phyloP scores from a whole-genome alignment of 2,329 filamentous ascomycete genomes.

The Ophiostoma ulmi region DNA sequence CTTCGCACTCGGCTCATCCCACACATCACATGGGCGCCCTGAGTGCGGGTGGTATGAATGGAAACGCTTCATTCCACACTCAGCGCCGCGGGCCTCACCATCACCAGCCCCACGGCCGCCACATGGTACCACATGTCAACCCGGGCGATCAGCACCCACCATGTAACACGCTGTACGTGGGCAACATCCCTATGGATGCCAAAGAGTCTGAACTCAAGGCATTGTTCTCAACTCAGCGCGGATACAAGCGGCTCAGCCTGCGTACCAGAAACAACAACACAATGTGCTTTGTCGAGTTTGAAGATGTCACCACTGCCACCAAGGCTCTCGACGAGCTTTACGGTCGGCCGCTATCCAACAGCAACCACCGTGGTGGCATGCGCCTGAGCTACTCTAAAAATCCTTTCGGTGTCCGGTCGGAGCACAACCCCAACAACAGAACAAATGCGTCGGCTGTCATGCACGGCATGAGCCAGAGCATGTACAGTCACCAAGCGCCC shows the following conservation, averaged over 20 bases:
- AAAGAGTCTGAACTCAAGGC: constrained; percentile 93
- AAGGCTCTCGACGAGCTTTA: constrained; percentile 88
- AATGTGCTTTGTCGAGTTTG: constrained; percentile 99
- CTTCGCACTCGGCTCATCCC: not conserved
- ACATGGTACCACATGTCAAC: constrained; percentile 79
- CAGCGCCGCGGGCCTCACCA: not conserved
- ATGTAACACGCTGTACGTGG: constrained; percentile 96
- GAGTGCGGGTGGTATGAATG: constrained; percentile 27
- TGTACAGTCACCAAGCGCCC: constrained; percentile 22
- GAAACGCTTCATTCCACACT: not conserved
- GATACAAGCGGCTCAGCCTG: constrained; percentile 93
- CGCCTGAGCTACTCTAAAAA: constrained; percentile 97
- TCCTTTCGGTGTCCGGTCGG: constrained; percentile 82
- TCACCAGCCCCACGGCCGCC: constrained; percentile 29
- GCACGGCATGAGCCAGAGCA: not conserved
- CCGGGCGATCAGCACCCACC: constrained; percentile 95
- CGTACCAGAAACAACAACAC: constrained; percentile 91
- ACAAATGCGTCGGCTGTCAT: not conserved
- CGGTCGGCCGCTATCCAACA: constrained; percentile 80
- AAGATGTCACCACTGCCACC: constrained; percentile 86
- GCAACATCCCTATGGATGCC: constrained; percentile 89
- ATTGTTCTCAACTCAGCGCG: constrained; percentile 86
- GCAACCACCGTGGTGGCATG: constrained; percentile 69
- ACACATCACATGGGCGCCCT: not conserved
- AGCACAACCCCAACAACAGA: constrained; percentile 51